A percentile compares a stretch with the other conserved stretches of the same genome.
These are phyloP conservation scores for Aplosporella prunicola DNA, from an alignment of 2,329 filamentous ascomycete species.

Conservation along the genomic window DNA sequence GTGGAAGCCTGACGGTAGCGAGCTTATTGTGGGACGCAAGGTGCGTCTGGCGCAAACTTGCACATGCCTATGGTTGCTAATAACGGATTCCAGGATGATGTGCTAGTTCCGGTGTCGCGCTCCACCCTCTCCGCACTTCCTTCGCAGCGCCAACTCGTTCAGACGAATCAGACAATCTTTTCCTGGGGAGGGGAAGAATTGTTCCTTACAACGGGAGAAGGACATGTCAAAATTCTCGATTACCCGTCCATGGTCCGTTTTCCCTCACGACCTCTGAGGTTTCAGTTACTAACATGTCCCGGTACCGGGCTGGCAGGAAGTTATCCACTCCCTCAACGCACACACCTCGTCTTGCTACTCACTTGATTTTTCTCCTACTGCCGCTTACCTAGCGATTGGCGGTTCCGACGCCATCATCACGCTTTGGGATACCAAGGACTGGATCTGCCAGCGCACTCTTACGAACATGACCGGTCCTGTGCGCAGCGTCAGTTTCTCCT, in stretches of 20 bases:
- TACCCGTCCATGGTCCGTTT: conserved; percentile 28
- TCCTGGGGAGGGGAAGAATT: conserved; percentile 63
- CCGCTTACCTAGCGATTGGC: conserved; percentile 62
- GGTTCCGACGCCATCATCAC: conserved; percentile 66
- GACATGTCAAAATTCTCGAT: conserved; percentile 55
- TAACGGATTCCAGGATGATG: conserved; percentile 43
- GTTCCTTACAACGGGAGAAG: conserved; percentile 62
- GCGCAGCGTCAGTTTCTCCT: conserved; percentile 64
- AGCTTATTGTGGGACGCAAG: conserved; percentile 64
- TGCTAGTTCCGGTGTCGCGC: conserved; percentile 54
- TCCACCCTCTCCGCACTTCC: conserved; percentile 46
- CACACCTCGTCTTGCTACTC: conserved; percentile 65
- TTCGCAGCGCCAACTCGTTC: conserved; percentile 50
- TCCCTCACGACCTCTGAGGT: conserved; percentile 15
- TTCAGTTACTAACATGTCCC: background rate
- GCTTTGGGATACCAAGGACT: conserved; percentile 69
- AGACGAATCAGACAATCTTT: conserved; percentile 66
- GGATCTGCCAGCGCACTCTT: conserved; percentile 65
- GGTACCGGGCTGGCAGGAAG: no score
- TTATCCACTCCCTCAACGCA: conserved; percentile 53
- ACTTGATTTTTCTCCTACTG: conserved; percentile 60
- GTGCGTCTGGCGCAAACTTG: conserved; percentile 33
- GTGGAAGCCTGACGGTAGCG: conserved; percentile 59
- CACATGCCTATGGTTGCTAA: conserved; percentile 7
- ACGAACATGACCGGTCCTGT: conserved; percentile 61